phyloP scores from a whole-genome alignment of 1,139 yeast species.

The Suhomyces ambrosiae region DNA sequence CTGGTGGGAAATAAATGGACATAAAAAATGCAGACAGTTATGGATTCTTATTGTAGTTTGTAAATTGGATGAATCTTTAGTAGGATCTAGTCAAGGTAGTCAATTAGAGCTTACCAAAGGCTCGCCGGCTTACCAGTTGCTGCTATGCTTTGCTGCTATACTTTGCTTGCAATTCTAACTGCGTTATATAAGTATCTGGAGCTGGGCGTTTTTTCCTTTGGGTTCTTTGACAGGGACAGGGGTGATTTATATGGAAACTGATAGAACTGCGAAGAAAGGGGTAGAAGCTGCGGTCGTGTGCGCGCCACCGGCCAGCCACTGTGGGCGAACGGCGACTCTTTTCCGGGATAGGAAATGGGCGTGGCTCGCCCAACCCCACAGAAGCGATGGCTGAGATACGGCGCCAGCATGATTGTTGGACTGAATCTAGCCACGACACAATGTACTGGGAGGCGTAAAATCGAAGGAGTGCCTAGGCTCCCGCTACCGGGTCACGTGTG shows the following conservation, averaged over 20 bases:
- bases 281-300: slow-evolving; percentile 10
- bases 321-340: too few species aligned
- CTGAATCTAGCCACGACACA: background rate
- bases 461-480: too few species aligned
- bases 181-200: slow-evolving; percentile 1
- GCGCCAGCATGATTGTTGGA: too few species aligned
- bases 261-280: slow-evolving; percentile 13
- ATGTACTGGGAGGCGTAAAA: too few species aligned
- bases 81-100: too few species aligned
- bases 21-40: slow-evolving; percentile 4
- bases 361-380: background rate
- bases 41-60: too few species aligned
- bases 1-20: slow-evolving; percentile 2
- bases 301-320: background rate
- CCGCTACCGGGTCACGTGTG: too few species aligned
- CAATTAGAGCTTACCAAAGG: too few species aligned
- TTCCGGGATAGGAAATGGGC: slow-evolving; percentile 1
- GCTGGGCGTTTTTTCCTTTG: background rate
- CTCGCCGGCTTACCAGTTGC: background rate
- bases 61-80: too few species aligned
- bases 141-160: background rate
- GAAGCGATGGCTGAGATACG: background rate
- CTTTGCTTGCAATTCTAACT: slow-evolving; percentile 2
- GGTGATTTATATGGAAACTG: slow-evolving; percentile 8
- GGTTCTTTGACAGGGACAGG: slow-evolving; percentile 2